Evolutionary conservation across 2,329 filamentous ascomycete species (phyloP).

Genomic region (Hypoxylon rubiginosum): DNA sequence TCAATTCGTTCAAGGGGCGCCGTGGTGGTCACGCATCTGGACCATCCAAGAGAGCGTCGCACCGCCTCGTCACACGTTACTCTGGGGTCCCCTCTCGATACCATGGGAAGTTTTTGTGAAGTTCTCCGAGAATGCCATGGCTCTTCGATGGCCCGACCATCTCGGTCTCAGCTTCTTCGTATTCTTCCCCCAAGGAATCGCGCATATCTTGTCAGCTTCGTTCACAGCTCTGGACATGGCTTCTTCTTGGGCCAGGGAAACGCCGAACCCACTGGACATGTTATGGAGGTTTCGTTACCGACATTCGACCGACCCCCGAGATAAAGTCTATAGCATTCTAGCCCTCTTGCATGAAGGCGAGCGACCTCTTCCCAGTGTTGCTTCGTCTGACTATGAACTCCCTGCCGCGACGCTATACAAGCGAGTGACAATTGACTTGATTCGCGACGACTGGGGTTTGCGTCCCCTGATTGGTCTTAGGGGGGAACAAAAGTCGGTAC

Average conservation of each 20-base stretch:
- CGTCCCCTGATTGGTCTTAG: constrained; percentile 29
- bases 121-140: constrained; percentile 19
- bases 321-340: constrained; percentile 38
- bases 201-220: constrained; percentile 10
- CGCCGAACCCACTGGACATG: constrained; percentile 23
- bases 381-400: constrained; percentile 27
- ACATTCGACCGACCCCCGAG: constrained; percentile 33
- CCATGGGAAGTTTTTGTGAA: constrained; percentile 25
- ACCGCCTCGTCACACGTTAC: constrained; percentile 15
- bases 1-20: constrained; percentile 10
- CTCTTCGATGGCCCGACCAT: neutral
- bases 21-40: constrained; percentile 39
- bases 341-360: constrained; percentile 27
- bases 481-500: constrained; percentile 27
- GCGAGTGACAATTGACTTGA: constrained; percentile 36
- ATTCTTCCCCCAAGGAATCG: constrained; percentile 3
- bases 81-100: constrained; percentile 33
- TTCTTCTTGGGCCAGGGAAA: constrained; percentile 16
- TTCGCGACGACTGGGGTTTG: constrained; percentile 25
- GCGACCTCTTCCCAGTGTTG: constrained; percentile 28
- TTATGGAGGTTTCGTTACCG: constrained; percentile 37
- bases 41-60: constrained; percentile 38
- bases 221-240: constrained; percentile 25
- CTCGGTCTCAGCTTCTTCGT: constrained; percentile 6
- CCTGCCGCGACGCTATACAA: constrained; percentile 24